A percentile compares a stretch with the other conserved stretches of the same genome.
Conservation (phyloP, 768 basidiomycete genomes). For the Phaffia tasmanica region DNA sequence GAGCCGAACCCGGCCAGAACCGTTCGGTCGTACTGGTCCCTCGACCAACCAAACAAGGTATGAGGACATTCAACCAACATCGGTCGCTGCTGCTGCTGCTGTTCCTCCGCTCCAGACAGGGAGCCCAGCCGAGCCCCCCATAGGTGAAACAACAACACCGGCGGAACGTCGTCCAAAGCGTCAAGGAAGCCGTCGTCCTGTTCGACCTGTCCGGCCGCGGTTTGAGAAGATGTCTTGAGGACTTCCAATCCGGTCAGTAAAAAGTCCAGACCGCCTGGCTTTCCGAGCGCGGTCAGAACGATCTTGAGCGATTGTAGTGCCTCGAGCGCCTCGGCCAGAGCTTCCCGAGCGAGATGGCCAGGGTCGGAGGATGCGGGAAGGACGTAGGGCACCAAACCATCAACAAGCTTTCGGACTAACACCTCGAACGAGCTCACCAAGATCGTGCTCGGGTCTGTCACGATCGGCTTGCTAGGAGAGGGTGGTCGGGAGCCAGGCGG, state of each 20-base stretch:
- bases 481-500: neutral
- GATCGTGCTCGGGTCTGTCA: conserved; percentile 1
- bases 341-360: conserved; percentile 23
- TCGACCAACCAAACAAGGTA: conserved; percentile 8
- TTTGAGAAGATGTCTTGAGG: conserved; percentile 16
- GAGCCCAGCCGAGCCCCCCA: conserved; percentile 9
- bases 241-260: conserved; percentile 19
- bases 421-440: conserved; percentile 14
- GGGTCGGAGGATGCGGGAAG: conserved; percentile 16
- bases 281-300: conserved; percentile 16
- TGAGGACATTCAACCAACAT: conserved; percentile 3
- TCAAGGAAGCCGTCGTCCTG: conserved; percentile 18
- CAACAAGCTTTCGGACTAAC: conserved; percentile 16
- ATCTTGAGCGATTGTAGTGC: conserved; percentile 21
- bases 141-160: conserved; percentile 24
- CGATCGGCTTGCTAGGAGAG: neutral
- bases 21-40: conserved; percentile 13
- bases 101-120: neutral
- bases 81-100: neutral
- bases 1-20: conserved; percentile 20
- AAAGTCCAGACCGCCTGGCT: conserved; percentile 14
- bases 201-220: conserved; percentile 6
- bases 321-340: conserved; percentile 23
- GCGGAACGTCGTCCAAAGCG: conserved; percentile 25
- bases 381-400: conserved; percentile 20